Conservation (phyloP, 179 eudicot genomes). For the Silene noctiflora region DNA sequence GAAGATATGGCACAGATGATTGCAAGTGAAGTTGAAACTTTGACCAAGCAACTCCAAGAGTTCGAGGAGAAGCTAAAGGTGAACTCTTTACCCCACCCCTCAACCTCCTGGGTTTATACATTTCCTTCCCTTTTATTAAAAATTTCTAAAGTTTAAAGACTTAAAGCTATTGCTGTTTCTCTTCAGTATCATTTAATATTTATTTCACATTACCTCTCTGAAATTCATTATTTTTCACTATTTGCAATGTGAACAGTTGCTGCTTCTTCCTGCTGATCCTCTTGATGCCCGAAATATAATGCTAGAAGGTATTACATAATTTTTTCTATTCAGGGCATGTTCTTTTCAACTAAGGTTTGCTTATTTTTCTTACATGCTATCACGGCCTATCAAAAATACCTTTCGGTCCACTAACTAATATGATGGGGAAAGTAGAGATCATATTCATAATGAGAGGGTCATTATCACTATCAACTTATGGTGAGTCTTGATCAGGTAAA, state of each 20-base stretch:
- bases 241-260: constrained; percentile 39
- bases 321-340: not conserved
- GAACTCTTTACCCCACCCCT: not conserved
- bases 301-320: constrained; percentile 74
- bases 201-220: constrained; percentile 6
- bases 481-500: too few species aligned
- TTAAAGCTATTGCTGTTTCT: constrained; percentile 2
- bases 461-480: too few species aligned
- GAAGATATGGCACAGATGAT: constrained; percentile 93
- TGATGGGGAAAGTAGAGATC: too few species aligned
- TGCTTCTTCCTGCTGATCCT: constrained; percentile 92
- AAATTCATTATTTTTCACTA: constrained; percentile 3
- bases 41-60: constrained; percentile 57
- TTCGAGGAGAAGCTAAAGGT: constrained; percentile 91
- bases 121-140: not conserved
- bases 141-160: constrained; percentile 10
- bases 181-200: not conserved
- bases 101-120: not conserved
- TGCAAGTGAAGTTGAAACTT: constrained; percentile 61
- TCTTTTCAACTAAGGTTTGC: not conserved
- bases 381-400: not conserved
- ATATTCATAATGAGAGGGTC: too few species aligned
- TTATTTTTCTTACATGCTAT: not conserved
- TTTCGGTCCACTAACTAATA: not conserved
- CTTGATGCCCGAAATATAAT: constrained; percentile 87